A percentile compares a stretch with the other conserved stretches of the same genome.
Conservation (phyloP, 2,329 filamentous ascomycete genomes). For the Botrytis fabae region DNA sequence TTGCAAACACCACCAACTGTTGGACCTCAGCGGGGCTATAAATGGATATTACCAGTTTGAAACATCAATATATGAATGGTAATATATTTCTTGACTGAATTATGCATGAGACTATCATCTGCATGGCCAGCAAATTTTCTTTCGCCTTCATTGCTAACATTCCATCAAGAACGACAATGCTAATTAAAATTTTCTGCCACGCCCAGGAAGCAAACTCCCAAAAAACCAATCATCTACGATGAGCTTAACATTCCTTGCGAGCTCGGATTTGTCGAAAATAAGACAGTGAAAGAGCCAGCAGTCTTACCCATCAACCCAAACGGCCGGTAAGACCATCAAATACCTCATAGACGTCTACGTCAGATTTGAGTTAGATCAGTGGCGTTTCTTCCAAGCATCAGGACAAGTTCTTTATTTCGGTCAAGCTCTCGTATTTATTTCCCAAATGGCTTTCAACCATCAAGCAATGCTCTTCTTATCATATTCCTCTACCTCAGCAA, state of each 20-base stretch:
- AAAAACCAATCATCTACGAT: conserved; percentile 43
- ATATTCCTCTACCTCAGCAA: too few relatives aligned
- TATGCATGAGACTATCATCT: not conserved
- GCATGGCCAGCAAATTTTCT: not conserved
- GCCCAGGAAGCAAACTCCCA: conserved; percentile 19
- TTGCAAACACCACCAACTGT: not conserved
- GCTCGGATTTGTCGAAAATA: conserved; percentile 32
- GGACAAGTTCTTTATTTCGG: not conserved
- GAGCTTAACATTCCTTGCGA: conserved; percentile 41
- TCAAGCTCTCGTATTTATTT: not conserved
- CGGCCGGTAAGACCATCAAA: conserved; percentile 21
- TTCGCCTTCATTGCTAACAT: rapidly evolving
- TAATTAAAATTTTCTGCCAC: rapidly evolving
- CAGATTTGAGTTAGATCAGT: conserved; percentile 29
- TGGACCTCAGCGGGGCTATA: too few relatives aligned
- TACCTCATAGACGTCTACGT: conserved; percentile 27
- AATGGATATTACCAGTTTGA: not conserved
- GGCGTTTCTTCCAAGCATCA: not conserved
- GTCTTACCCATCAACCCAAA: conserved; percentile 40
- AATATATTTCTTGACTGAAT: too few relatives aligned
- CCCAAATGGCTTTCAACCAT: too few relatives aligned
- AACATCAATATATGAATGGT: too few relatives aligned
- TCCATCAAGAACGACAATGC: not conserved
- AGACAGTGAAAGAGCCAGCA: conserved; percentile 43
- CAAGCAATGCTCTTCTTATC: too few relatives aligned